Evolutionary conservation across 2,329 filamentous ascomycete species (phyloP), one percentile per base, ranked within the genome.

Genomic region (Botrytis galanthina): DNA sequence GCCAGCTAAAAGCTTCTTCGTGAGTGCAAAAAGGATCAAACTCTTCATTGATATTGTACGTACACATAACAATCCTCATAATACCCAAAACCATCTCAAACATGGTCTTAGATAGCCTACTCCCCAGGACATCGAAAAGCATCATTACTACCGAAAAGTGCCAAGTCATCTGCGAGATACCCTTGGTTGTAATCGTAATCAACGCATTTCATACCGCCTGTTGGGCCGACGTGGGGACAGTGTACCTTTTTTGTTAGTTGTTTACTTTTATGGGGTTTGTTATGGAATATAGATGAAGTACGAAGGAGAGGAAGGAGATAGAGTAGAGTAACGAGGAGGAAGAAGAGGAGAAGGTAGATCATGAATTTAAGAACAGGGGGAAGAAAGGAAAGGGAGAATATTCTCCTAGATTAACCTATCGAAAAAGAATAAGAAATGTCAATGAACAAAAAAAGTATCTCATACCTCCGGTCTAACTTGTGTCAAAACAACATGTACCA

Each of bases 401-500:
- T n/a, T 51, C 2, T 12, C 6, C 14, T 7, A n/a, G 10, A 51
- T 4, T 14, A n/a, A n/a, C 12, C 48, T 3, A 16, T n/a, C 4
- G 26, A 51, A n/a, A 35, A 18, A 22, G 4, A 26, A 26, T 2
- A 37, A 37, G 0, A 37, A 26, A 5, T 32, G 59, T 1, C 3
- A 12, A 22, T 6, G 1, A 69, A 32, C 4, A 8, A 20, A 12
- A 37, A 39, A 35, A 44, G 4, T 14, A 51, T 51, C 22, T 51
- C 48, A 54, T 39, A 69, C 66, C 44, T 69, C 66, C 7, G 35
- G 35, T 51, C 68, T 62, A n/a, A 75, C 69, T 5, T 46, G 44
- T 4, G 74, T 71, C 12, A 85, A 78, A 32, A 85, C 78, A 39
- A 84, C 73, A 75, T 85, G 84, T 59, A 85, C 83, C 12, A 78